Evolutionary conservation across 2,329 filamentous ascomycete species (phyloP).

Genomic region (Cercospora sp.): DNA sequence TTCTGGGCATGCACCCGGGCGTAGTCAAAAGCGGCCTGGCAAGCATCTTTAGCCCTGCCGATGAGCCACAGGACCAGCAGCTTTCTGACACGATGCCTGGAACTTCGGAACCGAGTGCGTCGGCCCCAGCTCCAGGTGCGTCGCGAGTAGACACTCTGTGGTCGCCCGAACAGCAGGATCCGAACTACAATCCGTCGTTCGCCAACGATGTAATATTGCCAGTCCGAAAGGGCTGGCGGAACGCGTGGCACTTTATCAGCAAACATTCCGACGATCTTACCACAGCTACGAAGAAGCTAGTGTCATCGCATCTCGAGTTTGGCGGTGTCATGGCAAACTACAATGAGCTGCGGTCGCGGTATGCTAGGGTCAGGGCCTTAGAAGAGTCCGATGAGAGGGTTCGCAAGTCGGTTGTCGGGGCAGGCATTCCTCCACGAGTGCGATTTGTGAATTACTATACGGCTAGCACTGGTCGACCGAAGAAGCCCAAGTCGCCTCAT

Average conservation of each 20-base stretch:
- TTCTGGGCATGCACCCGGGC: slow-evolving; percentile 84
- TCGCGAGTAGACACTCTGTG: slow-evolving; percentile 33
- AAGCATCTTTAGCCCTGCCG: slow-evolving; percentile 66
- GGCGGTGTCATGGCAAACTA: slow-evolving; percentile 79
- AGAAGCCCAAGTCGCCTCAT: slow-evolving; percentile 51
- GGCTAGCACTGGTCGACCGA: slow-evolving; percentile 72
- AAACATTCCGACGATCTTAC: slow-evolving; percentile 77
- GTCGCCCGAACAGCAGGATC: slow-evolving; percentile 43
- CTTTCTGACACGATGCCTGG: background rate
- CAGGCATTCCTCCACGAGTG: slow-evolving; percentile 53
- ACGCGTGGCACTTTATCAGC: slow-evolving; percentile 71
- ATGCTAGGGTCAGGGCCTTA: slow-evolving; percentile 67
- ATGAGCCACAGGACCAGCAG: slow-evolving; percentile 37
- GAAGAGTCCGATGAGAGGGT: slow-evolving; percentile 66
- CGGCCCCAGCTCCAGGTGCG: slow-evolving; percentile 8
- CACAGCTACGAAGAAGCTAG: slow-evolving; percentile 69
- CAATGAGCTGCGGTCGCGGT: slow-evolving; percentile 66
- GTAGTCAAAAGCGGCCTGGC: slow-evolving; percentile 79
- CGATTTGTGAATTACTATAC: slow-evolving; percentile 92
- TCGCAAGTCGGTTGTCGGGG: slow-evolving; percentile 39
- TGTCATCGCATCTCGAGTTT: slow-evolving; percentile 81
- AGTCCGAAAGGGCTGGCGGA: slow-evolving; percentile 68
- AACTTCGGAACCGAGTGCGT: background rate
- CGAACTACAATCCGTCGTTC: slow-evolving; percentile 75
- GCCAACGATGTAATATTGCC: slow-evolving; percentile 70